Conservation (phyloP, 75 land plant genomes). For the Picea glauca region DNA sequence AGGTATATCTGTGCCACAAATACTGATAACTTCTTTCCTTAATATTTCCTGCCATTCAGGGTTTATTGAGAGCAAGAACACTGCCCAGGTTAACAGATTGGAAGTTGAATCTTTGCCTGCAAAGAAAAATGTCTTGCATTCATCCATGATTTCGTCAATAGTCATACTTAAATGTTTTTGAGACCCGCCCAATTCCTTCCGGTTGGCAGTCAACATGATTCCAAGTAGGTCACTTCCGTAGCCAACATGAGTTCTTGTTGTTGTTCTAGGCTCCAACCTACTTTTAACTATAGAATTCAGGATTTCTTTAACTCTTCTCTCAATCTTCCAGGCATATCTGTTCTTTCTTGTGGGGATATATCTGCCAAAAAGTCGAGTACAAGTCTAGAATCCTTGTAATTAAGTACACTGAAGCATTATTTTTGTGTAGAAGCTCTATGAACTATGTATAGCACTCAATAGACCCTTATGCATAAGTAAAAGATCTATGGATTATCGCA, state of each 20-base stretch:
- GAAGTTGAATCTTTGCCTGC: conserved; percentile 69
- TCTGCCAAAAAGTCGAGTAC: conserved; percentile 9
- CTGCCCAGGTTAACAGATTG: conserved; percentile 30
- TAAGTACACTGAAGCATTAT: too few species aligned
- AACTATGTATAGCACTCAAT: too few species aligned
- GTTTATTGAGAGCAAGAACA: conserved; percentile 24
- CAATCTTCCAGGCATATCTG: conserved; percentile 33
- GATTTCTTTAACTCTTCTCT: conserved; percentile 28
- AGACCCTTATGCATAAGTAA: too few species aligned
- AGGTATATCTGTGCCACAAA: conserved; percentile 11
- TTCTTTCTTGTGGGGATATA: conserved; percentile 53
- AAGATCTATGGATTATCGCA: too few species aligned
- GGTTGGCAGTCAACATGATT: conserved; percentile 27
- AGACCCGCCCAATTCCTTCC: neutral
- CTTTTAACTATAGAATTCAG: conserved; percentile 31
- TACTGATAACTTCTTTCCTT: conserved; percentile 21
- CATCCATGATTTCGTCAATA: conserved; percentile 53
- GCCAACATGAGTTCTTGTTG: conserved; percentile 16
- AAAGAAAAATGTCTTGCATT: conserved; percentile 68
- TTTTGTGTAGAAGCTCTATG: too few species aligned
- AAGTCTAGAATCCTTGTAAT: too few species aligned
- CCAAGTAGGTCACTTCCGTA: conserved; percentile 34
- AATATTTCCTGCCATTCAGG: conserved; percentile 22
- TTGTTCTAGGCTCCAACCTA: conserved; percentile 1
- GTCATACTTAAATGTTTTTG: conserved; percentile 20